Evolutionary conservation across 2,329 filamentous ascomycete genomes (phyloP).

Genomic region (Monilinia fructicola): DNA sequence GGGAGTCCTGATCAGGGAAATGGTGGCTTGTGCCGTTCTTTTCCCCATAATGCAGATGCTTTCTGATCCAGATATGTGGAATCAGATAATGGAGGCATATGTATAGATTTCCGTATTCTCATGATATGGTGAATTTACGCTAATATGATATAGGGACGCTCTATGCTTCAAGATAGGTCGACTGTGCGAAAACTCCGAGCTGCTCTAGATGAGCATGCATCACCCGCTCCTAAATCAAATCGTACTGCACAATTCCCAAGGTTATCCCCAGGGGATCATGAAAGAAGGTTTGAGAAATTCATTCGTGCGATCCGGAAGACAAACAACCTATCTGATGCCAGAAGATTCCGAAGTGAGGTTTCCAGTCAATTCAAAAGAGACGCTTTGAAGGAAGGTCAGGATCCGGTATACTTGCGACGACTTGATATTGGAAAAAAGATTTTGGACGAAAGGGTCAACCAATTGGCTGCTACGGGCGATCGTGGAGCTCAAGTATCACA

Average conservation of each 20-base stretch:
- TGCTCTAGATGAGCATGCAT: slow-evolving; percentile 90
- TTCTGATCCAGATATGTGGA: slow-evolving; percentile 94
- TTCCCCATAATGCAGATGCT: slow-evolving; percentile 77
- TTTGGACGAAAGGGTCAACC: slow-evolving; percentile 83
- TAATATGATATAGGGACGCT: slow-evolving; percentile 58
- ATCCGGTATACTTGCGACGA: slow-evolving; percentile 82
- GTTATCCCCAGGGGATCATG: slow-evolving; percentile 77
- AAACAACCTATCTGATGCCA: slow-evolving; percentile 87
- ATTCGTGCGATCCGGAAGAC: slow-evolving; percentile 85
- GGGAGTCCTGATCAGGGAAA: slow-evolving; percentile 77
- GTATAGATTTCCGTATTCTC: slow-evolving; percentile 41
- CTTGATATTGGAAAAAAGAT: slow-evolving; percentile 89
- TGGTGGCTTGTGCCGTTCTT: slow-evolving; percentile 89
- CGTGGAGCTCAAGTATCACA: slow-evolving; percentile 30
- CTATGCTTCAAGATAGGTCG: slow-evolving; percentile 90
- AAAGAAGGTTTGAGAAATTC: slow-evolving; percentile 92
- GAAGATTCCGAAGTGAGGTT: slow-evolving; percentile 88
- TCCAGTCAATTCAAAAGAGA: slow-evolving; percentile 89
- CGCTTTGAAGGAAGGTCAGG: slow-evolving; percentile 72
- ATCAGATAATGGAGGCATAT: slow-evolving; percentile 89
- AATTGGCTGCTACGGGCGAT: slow-evolving; percentile 69
- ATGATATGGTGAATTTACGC: slow-evolving; percentile 1
- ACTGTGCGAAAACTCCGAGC: slow-evolving; percentile 89
- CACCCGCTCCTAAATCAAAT: slow-evolving; percentile 66
- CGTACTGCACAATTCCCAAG: slow-evolving; percentile 73